These are phyloP conservation scores for Prunus mume DNA, from an alignment of 306 rosid species.

Conservation along the genomic window DNA sequence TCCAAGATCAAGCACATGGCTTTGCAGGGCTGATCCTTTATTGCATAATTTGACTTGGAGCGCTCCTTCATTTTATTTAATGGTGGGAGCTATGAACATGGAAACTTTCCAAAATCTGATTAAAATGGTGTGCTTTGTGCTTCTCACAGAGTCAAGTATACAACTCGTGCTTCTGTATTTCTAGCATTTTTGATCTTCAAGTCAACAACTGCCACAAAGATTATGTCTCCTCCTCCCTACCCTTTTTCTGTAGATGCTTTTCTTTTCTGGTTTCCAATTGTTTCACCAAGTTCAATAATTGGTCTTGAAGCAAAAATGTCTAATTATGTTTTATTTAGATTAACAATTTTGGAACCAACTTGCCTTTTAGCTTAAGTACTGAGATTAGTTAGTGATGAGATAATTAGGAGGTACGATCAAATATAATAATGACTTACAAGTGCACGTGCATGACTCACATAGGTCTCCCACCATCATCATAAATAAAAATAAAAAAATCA, in stretches of 20 bases:
- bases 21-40: neutral
- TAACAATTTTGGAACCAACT: too few relatives aligned
- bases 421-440: neutral
- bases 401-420: neutral
- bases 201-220: neutral
- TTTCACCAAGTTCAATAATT: neutral
- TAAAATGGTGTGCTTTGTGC: neutral
- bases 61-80: neutral
- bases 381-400: neutral
- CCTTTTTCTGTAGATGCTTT: neutral
- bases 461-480: neutral
- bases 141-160: neutral
- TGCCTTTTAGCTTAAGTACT: neutral
- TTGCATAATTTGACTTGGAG: neutral
- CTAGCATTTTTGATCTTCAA: neutral
- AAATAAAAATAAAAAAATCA: too few relatives aligned
- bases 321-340: too few relatives aligned
- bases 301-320: neutral
- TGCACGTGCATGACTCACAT: neutral
- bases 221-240: neutral
- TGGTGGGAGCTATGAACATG: neutral
- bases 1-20: constrained; percentile 3
- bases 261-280: neutral
- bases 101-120: neutral
- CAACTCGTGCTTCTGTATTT: neutral